phyloP scores from a whole-genome alignment of 225 moss, liverwort and hornwort genomes.

The Rhytidiadelphus loreus region DNA sequence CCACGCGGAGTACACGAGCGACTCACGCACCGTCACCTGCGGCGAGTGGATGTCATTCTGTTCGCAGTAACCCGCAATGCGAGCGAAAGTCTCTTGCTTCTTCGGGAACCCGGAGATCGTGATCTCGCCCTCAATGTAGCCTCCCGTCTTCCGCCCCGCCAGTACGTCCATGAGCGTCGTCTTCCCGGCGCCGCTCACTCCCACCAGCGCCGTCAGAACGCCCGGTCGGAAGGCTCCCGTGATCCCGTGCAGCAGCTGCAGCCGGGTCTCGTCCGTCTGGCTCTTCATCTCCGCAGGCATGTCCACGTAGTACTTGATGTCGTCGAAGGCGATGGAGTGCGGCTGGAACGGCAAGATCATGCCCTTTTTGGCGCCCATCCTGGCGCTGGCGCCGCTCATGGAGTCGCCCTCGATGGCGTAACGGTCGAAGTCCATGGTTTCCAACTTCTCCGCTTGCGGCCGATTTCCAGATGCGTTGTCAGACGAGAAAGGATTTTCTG shows the following conservation, averaged over 20 bases:
- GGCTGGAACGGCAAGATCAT: conserved; percentile 71
- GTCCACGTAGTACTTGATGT: conserved; percentile 64
- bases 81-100: conserved; percentile 35
- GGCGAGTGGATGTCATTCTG: conserved; percentile 61
- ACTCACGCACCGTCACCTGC: conserved; percentile 59
- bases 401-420: background rate
- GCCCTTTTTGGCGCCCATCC: conserved; percentile 23
- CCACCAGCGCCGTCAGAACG: conserved; percentile 73
- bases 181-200: conserved; percentile 79
- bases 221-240: conserved; percentile 77
- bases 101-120: conserved; percentile 31
- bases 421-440: background rate
- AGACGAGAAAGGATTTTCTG: conserved; percentile 15
- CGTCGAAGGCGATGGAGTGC: conserved; percentile 50
- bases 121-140: conserved; percentile 54
- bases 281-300: conserved; percentile 68
- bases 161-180: conserved; percentile 90
- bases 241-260: conserved; percentile 54
- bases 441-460: background rate
- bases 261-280: conserved; percentile 14
- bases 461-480: background rate
- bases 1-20: conserved; percentile 52
- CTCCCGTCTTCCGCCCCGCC: conserved; percentile 78
- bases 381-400: background rate
- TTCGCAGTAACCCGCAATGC: conserved; percentile 34